These are phyloP conservation scores for Epichloe typhina DNA, from an alignment of 2,329 filamentous ascomycete species.

Conservation along the genomic window DNA sequence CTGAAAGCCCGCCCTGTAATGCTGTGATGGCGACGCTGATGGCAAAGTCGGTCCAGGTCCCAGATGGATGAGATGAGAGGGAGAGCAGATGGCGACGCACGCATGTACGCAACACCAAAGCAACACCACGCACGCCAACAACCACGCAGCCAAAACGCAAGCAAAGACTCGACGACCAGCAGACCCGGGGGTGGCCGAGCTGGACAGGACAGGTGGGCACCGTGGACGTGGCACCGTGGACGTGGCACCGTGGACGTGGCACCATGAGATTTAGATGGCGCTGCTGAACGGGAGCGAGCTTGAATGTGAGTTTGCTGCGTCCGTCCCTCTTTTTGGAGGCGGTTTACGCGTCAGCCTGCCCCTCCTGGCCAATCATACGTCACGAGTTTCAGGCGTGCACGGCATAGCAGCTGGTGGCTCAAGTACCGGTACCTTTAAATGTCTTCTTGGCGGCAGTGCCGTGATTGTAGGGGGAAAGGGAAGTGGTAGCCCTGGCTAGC, in stretches of 20 bases:
- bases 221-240: neutral
- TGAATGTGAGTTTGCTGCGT: neutral
- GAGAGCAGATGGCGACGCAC: neutral
- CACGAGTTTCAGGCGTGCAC: neutral
- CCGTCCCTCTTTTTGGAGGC: constrained; percentile 7
- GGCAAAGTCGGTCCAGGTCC: neutral
- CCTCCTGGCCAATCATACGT: constrained; percentile 17
- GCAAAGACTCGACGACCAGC: too few species aligned
- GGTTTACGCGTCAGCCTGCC: constrained; percentile 26
- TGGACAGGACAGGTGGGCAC: neutral
- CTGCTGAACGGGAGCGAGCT: neutral
- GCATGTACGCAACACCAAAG: neutral
- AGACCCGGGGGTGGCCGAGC: neutral
- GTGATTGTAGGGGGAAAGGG: too few species aligned
- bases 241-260: neutral
- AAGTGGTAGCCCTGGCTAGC: too few species aligned
- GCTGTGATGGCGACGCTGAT: too few species aligned
- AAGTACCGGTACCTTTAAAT: constrained; percentile 4
- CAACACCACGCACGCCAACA: neutral
- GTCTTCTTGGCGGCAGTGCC: neutral
- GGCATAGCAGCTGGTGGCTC: neutral
- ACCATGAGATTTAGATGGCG: neutral
- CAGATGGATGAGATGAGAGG: neutral
- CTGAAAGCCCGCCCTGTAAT: neutral
- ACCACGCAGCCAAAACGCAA: too few species aligned